Evolutionary conservation across 208 protist species (phyloP).

Genomic region (Trypanosoma lewisi): DNA sequence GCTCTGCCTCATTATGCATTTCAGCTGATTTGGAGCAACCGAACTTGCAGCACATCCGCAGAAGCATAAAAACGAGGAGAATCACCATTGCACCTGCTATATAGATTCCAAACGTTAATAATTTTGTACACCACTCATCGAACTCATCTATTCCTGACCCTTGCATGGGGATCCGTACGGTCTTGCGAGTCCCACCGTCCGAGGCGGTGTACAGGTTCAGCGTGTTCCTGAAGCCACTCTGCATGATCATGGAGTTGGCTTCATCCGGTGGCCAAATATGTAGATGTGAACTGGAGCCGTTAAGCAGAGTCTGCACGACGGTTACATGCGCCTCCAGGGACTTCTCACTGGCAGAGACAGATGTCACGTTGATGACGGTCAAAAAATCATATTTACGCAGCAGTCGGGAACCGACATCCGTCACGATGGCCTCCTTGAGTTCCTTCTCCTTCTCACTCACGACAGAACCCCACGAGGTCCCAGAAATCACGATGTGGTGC

Average conservation of each 20-base stretch:
- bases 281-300: background rate
- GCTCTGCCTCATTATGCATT: background rate
- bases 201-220: background rate
- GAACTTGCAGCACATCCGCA: background rate
- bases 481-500: conserved; percentile 18
- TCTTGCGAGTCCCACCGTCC: background rate
- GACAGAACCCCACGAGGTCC: conserved; percentile 4
- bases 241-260: conserved; percentile 25
- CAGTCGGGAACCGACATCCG: conserved; percentile 9
- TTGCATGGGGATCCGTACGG: background rate
- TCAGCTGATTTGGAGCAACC: background rate
- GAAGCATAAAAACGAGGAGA: background rate
- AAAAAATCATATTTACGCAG: conserved; percentile 13
- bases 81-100: background rate
- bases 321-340: conserved; percentile 4
- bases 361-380: conserved; percentile 11
- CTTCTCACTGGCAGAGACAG: background rate
- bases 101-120: background rate
- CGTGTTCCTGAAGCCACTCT: conserved; percentile 15
- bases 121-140: background rate
- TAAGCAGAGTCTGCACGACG: conserved; percentile 15
- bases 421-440: conserved; percentile 4
- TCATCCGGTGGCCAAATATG: conserved; percentile 27
- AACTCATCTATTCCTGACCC: background rate
- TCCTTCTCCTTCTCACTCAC: background rate